Base-by-base conservation (phyloP, 768 basidiomycete genomes). In the Termitomyces sp. region DNA sequence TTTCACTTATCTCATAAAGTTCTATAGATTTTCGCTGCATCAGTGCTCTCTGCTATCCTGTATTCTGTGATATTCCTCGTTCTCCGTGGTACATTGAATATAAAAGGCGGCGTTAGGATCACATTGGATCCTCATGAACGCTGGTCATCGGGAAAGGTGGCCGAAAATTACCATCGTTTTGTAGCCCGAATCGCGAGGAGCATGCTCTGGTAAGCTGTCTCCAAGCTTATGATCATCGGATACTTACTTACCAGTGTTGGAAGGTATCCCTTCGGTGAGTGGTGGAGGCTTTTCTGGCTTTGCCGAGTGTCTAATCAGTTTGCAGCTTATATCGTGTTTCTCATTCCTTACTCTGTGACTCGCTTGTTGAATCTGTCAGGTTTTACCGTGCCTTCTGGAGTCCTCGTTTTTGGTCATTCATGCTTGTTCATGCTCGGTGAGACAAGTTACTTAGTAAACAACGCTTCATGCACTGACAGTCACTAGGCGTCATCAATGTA, bases 181-280 rank as follows among this genome's bases (percentile, higher is more conserved):
- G 75, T 90, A 28, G 74, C 75, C 31, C 75, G 78, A n/a, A 77
- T 92, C 53, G 80, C 85, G 28, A 75, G 80, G 59, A 84, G 80
- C 56, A 86, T 90, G 85, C 73, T 89, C 46, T 90, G 86, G 89
- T 89, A 62, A 55, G 81, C 26, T n/a, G 68, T 31, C 34, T 16
- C 64, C 58, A 36, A 36, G 13, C 28, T 56, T 31, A 37, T 28
- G 16, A 24, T n/a, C 5, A 39, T 51, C 34, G n/a, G 42, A 28
- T 28, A 16, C 36, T 60, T 48, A 31, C 31, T 48, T 48, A 31
- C 31, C 49, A 56, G 57, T 58, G 57, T 66, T 26, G 56, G 24
- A 26, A 86, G 84, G 83, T 85, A 81, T 65, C 85, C 84, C 22
- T 65, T 84, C 52, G 81, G 85, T 86, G 58, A 68, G 79, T 64